Base-by-base conservation (phyloP, 1,139 yeast species). In the Lodderomyces jiufengensis region DNA sequence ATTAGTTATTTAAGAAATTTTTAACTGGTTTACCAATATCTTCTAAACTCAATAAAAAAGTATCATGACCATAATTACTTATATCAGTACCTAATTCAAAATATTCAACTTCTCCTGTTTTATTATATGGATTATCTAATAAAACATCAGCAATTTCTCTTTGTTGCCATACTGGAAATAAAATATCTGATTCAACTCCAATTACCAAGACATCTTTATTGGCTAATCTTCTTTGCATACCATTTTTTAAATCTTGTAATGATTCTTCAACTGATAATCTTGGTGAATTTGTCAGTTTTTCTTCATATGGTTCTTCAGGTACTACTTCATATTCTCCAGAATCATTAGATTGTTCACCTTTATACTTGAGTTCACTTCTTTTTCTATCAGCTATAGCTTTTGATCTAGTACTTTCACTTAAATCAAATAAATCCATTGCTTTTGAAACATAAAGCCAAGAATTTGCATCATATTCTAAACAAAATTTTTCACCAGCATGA, bases 161-260 rank as follows among this genome's bases (percentile, higher is more conserved):
- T 58, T 88, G 97, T 60, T 90, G 97, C 95, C 95, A 86, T 27
- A 83, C 87, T 1, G 97, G 97, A 66, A 88, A 88, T 37, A 88
- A 67, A 33, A 85, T 84, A 55, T 88, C 97, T 2, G 95, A 83
- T 53, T 86, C 95, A 7, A 88, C 97, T 5, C 97, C 97, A 31
- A 88, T 73, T 2, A 90, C 88, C 40, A 90, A 63, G 4, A 84
- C 72, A 30, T 83, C 79, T 44, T 80, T 78, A 45, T 80, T 69
- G 2, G 83, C 70, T 43, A 88, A 66, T 29, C 76, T 73, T 24
- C 58, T 54, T 22, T 26, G 27, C 70, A 88, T 64, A 1, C 97
- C 97, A 13, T 63, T 59, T 13, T 70, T 59, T 34, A 88, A 66
- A 53, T 88, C 97, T 8, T 60, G 55, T 21, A 68, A 61, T 0